phyloP scores from a whole-genome alignment of 2,329 filamentous ascomycete genomes.

The Eurotiales sp. region DNA sequence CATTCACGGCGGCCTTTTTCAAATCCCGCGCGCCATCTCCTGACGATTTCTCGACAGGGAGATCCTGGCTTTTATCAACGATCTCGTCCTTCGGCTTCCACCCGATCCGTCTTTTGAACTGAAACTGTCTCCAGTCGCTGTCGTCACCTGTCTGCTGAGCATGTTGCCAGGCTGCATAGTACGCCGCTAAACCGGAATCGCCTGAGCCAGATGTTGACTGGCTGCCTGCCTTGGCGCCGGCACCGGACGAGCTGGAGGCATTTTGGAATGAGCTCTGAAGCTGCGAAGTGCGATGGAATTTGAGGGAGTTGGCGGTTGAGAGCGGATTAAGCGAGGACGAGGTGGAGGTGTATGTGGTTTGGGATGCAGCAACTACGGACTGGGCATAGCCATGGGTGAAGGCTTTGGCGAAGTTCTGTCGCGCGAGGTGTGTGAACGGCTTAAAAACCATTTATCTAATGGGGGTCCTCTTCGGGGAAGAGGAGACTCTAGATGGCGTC shows the following conservation, averaged over 20 bases:
- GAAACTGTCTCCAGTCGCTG: constrained; percentile 86
- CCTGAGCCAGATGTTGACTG: constrained; percentile 52
- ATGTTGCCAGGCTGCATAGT: constrained; percentile 86
- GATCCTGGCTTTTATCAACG: constrained; percentile 24
- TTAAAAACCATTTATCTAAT: constrained; percentile 85
- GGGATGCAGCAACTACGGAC: constrained; percentile 91
- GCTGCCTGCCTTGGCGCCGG: constrained; percentile 53
- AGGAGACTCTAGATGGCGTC: constrained; percentile 44
- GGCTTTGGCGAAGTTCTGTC: constrained; percentile 94
- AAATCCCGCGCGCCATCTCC: constrained; percentile 55
- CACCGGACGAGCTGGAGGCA: constrained; percentile 48
- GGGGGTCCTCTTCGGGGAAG: constrained; percentile 62
- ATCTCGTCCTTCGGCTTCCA: constrained; percentile 64
- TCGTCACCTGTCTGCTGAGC: constrained; percentile 65
- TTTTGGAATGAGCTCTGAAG: constrained; percentile 75
- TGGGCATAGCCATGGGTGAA: constrained; percentile 98
- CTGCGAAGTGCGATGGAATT: constrained; percentile 56
- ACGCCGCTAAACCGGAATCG: constrained; percentile 75
- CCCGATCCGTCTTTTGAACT: constrained; percentile 82
- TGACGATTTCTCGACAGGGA: constrained; percentile 32
- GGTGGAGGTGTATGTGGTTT: constrained; percentile 71
- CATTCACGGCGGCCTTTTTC: constrained; percentile 49
- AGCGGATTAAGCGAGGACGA: constrained; percentile 55
- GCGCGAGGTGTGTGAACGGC: constrained; percentile 76
- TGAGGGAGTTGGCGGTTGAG: constrained; percentile 45